These are phyloP conservation scores for Monilinia aucupariae DNA, from an alignment of 2,329 filamentous ascomycete genomes.

Conservation along the genomic window DNA sequence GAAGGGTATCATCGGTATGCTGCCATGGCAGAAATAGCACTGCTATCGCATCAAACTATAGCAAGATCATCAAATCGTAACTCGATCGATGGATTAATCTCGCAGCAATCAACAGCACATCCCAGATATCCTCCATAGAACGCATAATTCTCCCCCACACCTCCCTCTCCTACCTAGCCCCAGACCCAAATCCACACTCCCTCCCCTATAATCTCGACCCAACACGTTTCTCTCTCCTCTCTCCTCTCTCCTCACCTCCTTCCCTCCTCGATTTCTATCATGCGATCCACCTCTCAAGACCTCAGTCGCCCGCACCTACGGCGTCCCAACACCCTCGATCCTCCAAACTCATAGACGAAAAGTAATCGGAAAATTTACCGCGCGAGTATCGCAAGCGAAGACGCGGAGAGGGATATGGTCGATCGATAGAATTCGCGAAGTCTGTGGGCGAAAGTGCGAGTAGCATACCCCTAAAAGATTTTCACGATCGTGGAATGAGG, in stretches of 20 bases:
- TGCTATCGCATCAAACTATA: conserved; percentile 54
- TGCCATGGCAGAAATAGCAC: conserved; percentile 69
- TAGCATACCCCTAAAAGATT: background rate
- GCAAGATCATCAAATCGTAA: conserved; percentile 58
- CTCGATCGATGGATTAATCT: conserved; percentile 66
- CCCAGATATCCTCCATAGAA: conserved; percentile 41
- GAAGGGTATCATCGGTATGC: conserved; percentile 81
- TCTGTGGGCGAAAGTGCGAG: background rate
- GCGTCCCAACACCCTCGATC: conserved; percentile 67
- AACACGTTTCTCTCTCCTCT: conserved; percentile 73
- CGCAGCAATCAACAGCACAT: conserved; percentile 57
- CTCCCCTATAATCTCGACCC: conserved; percentile 75
- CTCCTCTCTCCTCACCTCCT: conserved; percentile 75
- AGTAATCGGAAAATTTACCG: conserved; percentile 43
- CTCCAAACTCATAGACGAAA: conserved; percentile 75
- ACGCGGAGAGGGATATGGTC: background rate
- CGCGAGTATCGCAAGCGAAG: background rate
- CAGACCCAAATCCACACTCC: conserved; percentile 29
- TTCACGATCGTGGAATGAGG: background rate
- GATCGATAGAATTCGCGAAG: background rate
- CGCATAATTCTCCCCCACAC: conserved; percentile 59
- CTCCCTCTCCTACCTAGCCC: conserved; percentile 64
- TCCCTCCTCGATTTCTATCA: conserved; percentile 66
- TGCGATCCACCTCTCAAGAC: conserved; percentile 73
- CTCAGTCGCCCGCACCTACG: conserved; percentile 65